Evolutionary conservation across 306 rosid genomes (phyloP), one percentile per base, ranked within the genome.

Genomic region (Prunus padus): DNA sequence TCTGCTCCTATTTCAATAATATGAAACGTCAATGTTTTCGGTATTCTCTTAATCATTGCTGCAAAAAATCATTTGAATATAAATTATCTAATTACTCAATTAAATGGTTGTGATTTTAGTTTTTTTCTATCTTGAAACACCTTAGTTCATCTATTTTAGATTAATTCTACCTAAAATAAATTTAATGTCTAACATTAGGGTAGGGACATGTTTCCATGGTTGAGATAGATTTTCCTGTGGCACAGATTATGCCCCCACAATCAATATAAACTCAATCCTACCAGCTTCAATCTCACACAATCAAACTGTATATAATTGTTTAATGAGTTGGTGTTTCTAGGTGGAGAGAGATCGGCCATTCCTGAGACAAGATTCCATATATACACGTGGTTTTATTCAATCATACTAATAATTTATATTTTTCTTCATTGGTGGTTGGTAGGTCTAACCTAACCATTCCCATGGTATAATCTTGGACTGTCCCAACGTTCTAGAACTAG

Each of bases 291-390:
- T 67, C 62, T 50, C 67, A 60, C 56, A 64, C 50, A 18, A 47
- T 25, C 10, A 0, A 56, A 37, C 15, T 13, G 26, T 23, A 10
- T 11, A 18, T 12, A 72, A 7, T 66, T 23, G 4, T 15, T 28
- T 47, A 33, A 20, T 57, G 25, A 59, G 71, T 80, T 50, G 71
- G 75, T 67, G 76, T 40, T 47, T 31, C 18, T 49, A 47, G 75
- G 65, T 47, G 75, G 76, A 63, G 73, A 55, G 68, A 30, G 31
- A 70, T 76, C 84, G 74, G 69, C 76, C 77, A 81, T 61, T 76
- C 65, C 45, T 69, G 51, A 16, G 40, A 49, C 9, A 15, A 78
- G 66, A 61, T 79, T 75, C 73, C 61, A 14, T 26, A 20, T 50
- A 1, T 49, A 59, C 71, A 61, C 54, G 76, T 76, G 70, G 67